Conservation (phyloP, 305 asterid species). For the Salvia sclarea region DNA sequence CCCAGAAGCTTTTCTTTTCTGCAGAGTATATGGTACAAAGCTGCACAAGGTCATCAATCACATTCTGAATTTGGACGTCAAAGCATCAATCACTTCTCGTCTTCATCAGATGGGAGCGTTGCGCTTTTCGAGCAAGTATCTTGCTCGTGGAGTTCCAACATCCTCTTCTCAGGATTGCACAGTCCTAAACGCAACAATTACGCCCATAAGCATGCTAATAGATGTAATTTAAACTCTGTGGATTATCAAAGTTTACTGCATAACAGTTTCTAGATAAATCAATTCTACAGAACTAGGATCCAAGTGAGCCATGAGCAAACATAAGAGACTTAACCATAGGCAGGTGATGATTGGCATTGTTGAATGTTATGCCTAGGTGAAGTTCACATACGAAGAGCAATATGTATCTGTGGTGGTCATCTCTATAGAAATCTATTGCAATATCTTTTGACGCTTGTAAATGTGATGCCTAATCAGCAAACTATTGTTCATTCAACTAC, state of each 20-base stretch:
- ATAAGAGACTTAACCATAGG: too few species aligned
- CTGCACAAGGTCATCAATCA: not conserved
- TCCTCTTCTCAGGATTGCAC: constrained; percentile 85
- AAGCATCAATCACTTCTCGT: constrained; percentile 32
- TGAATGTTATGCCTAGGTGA: not conserved
- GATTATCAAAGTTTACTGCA: not conserved
- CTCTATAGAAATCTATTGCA: not conserved
- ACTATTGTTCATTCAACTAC: not conserved
- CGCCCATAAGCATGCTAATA: not conserved
- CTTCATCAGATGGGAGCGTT: constrained; percentile 67
- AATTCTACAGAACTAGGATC: not conserved
- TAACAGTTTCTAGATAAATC: not conserved
- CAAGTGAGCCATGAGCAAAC: not conserved
- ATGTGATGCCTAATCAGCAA: constrained; percentile 21
- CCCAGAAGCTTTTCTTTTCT: constrained; percentile 29
- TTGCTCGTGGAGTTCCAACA: constrained; percentile 80
- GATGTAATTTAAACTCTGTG: not conserved
- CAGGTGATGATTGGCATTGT: not conserved
- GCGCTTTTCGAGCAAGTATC: constrained; percentile 81
- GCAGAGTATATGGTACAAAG: constrained; percentile 30
- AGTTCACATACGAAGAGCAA: not conserved
- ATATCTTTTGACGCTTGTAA: not conserved
- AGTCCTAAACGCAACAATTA: constrained; percentile 55
- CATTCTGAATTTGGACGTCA: not conserved
- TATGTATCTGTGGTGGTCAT: not conserved